Conservation (phyloP, 2,329 filamentous ascomycete species). For the Nemania sp. region DNA sequence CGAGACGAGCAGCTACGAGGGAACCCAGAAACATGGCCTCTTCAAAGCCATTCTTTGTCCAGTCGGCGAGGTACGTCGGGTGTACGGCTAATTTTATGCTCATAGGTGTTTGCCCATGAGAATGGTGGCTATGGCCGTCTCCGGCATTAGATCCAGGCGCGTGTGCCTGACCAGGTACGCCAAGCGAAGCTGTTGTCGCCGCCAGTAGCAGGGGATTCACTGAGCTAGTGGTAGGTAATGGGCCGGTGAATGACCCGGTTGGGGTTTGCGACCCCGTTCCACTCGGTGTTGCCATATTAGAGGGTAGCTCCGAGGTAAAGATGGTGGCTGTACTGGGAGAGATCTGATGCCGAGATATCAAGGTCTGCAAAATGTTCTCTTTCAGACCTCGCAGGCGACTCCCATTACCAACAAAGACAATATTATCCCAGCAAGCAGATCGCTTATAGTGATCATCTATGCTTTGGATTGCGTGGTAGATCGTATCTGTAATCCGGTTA, state of each 20-base stretch:
- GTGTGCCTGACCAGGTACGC: conserved; percentile 49
- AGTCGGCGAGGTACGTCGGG: conserved; percentile 87
- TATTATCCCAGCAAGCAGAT: conserved; percentile 84
- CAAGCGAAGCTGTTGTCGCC: conserved; percentile 72
- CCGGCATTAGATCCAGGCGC: conserved; percentile 46
- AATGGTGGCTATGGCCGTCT: conserved; percentile 53
- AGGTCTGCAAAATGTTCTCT: conserved; percentile 80
- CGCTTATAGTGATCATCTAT: conserved; percentile 85
- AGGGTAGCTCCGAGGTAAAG: conserved; percentile 95
- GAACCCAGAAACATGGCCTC: conserved; percentile 86
- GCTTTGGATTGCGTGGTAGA: conserved; percentile 80
- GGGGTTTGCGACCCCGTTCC: conserved; percentile 93
- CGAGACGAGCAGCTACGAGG: conserved; percentile 74
- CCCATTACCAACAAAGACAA: conserved; percentile 92
- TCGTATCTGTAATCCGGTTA: conserved; percentile 79
- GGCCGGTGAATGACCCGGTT: conserved; percentile 62
- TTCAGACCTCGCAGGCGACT: conserved; percentile 75
- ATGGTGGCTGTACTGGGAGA: conserved; percentile 93
- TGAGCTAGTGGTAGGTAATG: conserved; percentile 52
- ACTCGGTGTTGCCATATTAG: conserved; percentile 85
- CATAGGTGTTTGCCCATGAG: conserved; percentile 74
- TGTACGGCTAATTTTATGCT: conserved; percentile 77
- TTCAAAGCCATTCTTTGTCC: conserved; percentile 79
- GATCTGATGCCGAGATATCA: conserved; percentile 82
- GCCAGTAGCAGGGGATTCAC: conserved; percentile 93